Evolutionary conservation across 1,284 basidiomycete species (phyloP).

Genomic region (Coniferiporia sulphurascens): DNA sequence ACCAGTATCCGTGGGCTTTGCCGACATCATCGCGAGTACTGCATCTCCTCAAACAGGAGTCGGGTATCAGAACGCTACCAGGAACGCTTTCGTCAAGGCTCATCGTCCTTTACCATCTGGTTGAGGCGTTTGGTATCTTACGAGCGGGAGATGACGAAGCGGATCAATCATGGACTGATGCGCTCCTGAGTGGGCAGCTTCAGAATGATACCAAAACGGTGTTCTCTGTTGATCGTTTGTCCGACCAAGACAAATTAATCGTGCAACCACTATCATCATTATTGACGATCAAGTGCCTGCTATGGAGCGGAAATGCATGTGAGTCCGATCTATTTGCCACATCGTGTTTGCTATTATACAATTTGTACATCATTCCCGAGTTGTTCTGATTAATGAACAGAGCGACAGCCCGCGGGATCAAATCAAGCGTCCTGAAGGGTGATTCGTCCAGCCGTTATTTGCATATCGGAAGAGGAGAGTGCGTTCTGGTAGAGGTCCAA

Average conservation of each 20-base stretch:
- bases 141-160: constrained; percentile 33
- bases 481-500: constrained; percentile 41
- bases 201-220: constrained; percentile 29
- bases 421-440: constrained; percentile 2
- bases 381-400: not conserved
- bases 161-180: constrained; percentile 43
- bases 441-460: not conserved
- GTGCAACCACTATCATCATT: constrained; percentile 10
- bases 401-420: not conserved
- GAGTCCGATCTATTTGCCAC: not conserved
- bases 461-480: not conserved
- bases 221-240: constrained; percentile 22
- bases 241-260: constrained; percentile 1
- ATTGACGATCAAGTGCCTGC: not conserved
- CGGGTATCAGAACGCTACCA: not conserved
- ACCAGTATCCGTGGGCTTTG: constrained; percentile 8
- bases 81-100: not conserved
- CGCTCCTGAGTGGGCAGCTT: constrained; percentile 32
- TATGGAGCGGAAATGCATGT: not conserved
- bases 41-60: not conserved
- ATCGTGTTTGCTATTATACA: not conserved
- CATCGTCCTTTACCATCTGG: constrained; percentile 42
- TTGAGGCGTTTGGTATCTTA: constrained; percentile 42
- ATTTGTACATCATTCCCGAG: not conserved
- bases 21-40: not conserved